Evolutionary conservation across 805 yeast genomes (phyloP), one percentile per base, ranked within the genome.

Genomic region (Cyberlindnera sargentensis): DNA sequence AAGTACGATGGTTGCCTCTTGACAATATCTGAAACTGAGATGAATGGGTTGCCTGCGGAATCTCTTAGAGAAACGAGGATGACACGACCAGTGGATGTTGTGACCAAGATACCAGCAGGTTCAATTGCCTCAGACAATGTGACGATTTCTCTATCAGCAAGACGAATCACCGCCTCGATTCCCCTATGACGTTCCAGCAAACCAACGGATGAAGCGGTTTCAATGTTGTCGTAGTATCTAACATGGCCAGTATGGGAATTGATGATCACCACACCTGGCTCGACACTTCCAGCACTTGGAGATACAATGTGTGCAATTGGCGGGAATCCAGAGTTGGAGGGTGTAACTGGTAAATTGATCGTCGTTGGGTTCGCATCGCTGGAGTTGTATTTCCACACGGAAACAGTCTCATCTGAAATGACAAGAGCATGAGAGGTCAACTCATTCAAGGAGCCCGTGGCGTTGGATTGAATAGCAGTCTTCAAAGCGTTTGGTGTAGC

Each of bases 171-270:
- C 39, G 66, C 64, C 34, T 57, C 62, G 6, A 58, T 54, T 8
- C 66, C 68, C 38, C 58, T 57, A 36, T 61, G 61, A 39, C 63
- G 63, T 62, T 75, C 64, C 39, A 80, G 66, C 29, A 81, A 61
- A 30, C 84, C 80, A 50, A 76, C 69, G 2, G 86, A 77, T 0
- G 88, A 80, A 0, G 88, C 84, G 46, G 76, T 76, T 48, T 77
- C 82, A 9, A 87, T 78, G 42, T 86, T 76, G 55, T 86, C 95
- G 66, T 82, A 84, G 61, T 81, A 89, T 26, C 73, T 72, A 39
- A 84, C 62, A 20, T 61, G 56, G 0, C 96, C 95, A 0, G 77
- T 53, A 20, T 68, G 58, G 1, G 81, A 67, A 55, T 82, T 77
- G 23, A 86, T 69, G 5, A 82, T 73, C 6, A 84, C 79, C 34